phyloP scores from a whole-genome alignment of 495 filamentous ascomycete genomes.

The Aspergillus baeticus region DNA sequence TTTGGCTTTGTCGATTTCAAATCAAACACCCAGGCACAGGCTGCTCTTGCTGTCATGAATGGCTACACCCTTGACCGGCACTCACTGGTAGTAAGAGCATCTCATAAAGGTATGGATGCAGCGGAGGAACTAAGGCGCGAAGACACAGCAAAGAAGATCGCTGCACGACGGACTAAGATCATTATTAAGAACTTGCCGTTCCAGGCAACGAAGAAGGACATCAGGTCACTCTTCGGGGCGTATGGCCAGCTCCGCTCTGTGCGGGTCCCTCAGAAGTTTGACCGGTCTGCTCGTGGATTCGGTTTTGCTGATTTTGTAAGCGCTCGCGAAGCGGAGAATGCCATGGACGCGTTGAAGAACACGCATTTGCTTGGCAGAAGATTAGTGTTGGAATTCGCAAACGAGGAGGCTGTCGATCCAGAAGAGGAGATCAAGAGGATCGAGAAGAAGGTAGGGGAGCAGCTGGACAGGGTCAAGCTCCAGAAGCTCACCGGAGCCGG shows the following conservation, averaged over 20 bases:
- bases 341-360: slow-evolving; percentile 83
- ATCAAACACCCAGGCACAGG: slow-evolving; percentile 70
- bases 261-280: slow-evolving; percentile 92
- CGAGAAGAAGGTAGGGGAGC: slow-evolving; percentile 87
- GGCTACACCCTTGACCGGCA: slow-evolving; percentile 83
- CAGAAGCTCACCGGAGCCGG: slow-evolving; percentile 79
- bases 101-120: slow-evolving; percentile 81
- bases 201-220: slow-evolving; percentile 88
- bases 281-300: slow-evolving; percentile 82
- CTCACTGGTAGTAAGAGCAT: slow-evolving; percentile 75
- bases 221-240: slow-evolving; percentile 76
- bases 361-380: slow-evolving; percentile 90
- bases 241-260: slow-evolving; percentile 93
- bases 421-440: slow-evolving; percentile 96
- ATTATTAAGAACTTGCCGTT: slow-evolving; percentile 99
- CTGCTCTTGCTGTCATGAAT: slow-evolving; percentile 80
- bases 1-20: slow-evolving; percentile 93
- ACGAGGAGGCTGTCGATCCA: slow-evolving; percentile 79
- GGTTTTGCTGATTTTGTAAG: slow-evolving; percentile 97
- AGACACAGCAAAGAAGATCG: slow-evolving; percentile 74
- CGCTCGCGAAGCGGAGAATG: slow-evolving; percentile 87
- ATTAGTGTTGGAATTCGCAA: slow-evolving; percentile 87
- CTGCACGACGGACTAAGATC: slow-evolving; percentile 78
- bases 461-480: slow-evolving; percentile 83
- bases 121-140: slow-evolving; percentile 80